Evolutionary conservation across 2,329 filamentous ascomycete genomes (phyloP), one percentile per base, ranked within the genome.

Genomic region (Emericellopsis cladophorae): DNA sequence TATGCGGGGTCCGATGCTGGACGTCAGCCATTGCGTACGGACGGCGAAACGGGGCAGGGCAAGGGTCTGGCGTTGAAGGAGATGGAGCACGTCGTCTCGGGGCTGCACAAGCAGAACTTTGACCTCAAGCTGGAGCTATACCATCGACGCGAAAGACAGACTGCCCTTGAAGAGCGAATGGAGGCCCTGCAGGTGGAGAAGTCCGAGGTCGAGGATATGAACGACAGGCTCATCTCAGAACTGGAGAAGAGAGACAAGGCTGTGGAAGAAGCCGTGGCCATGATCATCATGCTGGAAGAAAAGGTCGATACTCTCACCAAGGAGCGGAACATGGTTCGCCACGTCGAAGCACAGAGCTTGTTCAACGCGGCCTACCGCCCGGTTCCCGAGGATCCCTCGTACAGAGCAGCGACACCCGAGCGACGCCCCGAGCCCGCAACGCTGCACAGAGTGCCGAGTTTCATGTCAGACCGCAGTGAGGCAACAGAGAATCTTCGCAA

Each of bases 41-140:
- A 54, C 7, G 43, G 48, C 7, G 68, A 72, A 8, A 42, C 53
- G 8, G 47, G 55, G 10, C 68, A 63, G 49, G 69, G 68, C 46
- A 76, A 70, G 47, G 68, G 68, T 4, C 65, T 81, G 57, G 79
- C 79, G 2, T 61, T 77, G 7, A 79, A 81, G 52, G 79, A 84
- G 49, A 78, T 81, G 64, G 80, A 85, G 55, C 67, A 77, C 70
- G 74, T 79, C 41, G 61, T 85, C 40, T 82, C 81, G 5, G 79
- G 67, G 2, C 60, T 86, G 18, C 77, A 81, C 55, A 87, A 87
- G 54, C 76, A 84, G 58, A 87, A 86, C 51, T 87, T 86, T 49
- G 81, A 84, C 48, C 66, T 87, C 34, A 86, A 87, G 56, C 65
- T 86, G 26, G 81, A 86, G 53, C 58, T 87, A 1, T 84, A 73